Conservation (phyloP, 1,284 basidiomycete species). For the Marasmius oreades region DNA sequence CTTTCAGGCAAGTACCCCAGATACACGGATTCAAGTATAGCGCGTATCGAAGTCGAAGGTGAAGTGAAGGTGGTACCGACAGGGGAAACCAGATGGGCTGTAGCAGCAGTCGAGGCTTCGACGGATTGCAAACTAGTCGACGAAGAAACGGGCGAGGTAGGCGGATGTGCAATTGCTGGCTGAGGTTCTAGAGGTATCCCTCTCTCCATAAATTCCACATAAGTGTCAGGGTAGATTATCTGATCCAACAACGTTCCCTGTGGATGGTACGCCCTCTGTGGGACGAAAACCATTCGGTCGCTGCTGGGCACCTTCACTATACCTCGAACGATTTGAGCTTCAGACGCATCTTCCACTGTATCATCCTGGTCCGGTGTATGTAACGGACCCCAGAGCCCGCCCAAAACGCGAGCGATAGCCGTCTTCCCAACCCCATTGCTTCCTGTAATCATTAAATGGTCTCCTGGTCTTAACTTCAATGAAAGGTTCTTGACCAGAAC, state of each 20-base stretch:
- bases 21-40: slow-evolving; percentile 78
- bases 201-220: slow-evolving; percentile 67
- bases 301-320: slow-evolving; percentile 25
- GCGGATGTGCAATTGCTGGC: not conserved
- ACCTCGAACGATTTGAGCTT: not conserved
- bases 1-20: slow-evolving; percentile 83
- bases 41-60: slow-evolving; percentile 45
- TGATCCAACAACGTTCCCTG: slow-evolving; percentile 87
- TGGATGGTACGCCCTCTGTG: slow-evolving; percentile 90
- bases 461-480: slow-evolving; percentile 69
- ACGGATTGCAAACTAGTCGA: not conserved
- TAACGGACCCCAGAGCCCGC: slow-evolving; percentile 80
- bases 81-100: not conserved
- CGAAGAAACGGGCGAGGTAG: not conserved
- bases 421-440: slow-evolving; percentile 95
- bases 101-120: no score
- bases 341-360: not conserved
- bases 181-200: slow-evolving; percentile 48
- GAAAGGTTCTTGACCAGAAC: slow-evolving; percentile 72
- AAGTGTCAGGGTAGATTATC: slow-evolving; percentile 83
- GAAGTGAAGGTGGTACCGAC: not conserved
- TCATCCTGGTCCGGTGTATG: slow-evolving; percentile 21
- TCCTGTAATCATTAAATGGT: slow-evolving; percentile 94
- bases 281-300: slow-evolving; percentile 80
- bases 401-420: slow-evolving; percentile 86